Base-by-base conservation (phyloP, 805 yeast genomes). In the Suhomyces sp. region DNA sequence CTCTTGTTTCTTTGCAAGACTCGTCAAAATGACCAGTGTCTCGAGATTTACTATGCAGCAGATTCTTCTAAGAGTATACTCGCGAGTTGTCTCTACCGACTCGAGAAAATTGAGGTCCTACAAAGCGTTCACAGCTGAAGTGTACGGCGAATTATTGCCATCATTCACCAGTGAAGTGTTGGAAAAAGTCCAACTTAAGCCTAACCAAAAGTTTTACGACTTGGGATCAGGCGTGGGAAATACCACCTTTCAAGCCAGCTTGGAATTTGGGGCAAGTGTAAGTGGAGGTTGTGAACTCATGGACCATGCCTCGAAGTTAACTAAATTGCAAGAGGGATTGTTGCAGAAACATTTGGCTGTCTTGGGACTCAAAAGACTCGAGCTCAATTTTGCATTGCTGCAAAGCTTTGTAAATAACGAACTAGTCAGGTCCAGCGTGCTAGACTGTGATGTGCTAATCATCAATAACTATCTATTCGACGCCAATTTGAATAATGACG, bases 181-280 rank as follows among this genome's bases (percentile, higher is more conserved):
- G 45, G 67, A 73, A 9, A 87, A 86, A 62, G 86, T 90, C 48
- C 78, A 77, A 1, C 70, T 91, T 48, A 67, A 72, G 36, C 75
- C 82, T 1, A 69, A 68, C 1, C 79, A 82, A 44, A 80, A 75
- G n/a, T 91, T 90, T 62, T 83, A 92, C 56, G 97, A 92, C 69
- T 74, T 92, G 23, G 97, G 97, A 0, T 90, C 96, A 0, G 97
- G 97, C 13, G 97, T 92, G 13, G 97, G 97, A 0, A 92, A 92
- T 64, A 90, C 97, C 53, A 86, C 88, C 0, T 78, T 91, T 42
- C 97, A 91, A 66, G 96, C 97, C 0, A 90, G 97, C 0, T 68
- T 92, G 35, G 96, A 91, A 61, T 84, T 82, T 65, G 96, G 97
- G 2, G 87, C 91, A 55, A 77, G 77, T 50, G 59, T 64, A 13